Percentiles rank a stretch among this genome's conserved stretches.
These are phyloP conservation scores for Dendrobium officinale DNA, from an alignment of 106 monocot species.

Conservation along the genomic window DNA sequence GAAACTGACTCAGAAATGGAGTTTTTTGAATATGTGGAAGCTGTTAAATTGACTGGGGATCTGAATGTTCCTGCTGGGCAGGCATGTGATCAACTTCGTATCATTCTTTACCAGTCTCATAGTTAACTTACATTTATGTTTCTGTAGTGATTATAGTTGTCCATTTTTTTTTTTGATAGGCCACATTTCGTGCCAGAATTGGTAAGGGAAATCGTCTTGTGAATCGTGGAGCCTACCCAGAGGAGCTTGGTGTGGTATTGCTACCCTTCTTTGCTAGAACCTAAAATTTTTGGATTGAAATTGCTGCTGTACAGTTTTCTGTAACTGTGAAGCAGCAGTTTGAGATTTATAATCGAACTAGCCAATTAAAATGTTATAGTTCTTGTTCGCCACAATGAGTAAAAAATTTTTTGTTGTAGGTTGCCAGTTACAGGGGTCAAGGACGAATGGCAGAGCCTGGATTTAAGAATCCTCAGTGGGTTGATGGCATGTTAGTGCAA, in stretches of 20 bases:
- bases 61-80: conserved; percentile 91
- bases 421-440: conserved; percentile 76
- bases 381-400: background rate
- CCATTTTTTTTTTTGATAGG: conserved; percentile 27
- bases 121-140: conserved; percentile 2
- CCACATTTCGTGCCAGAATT: conserved; percentile 95
- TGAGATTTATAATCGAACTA: background rate
- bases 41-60: conserved; percentile 89
- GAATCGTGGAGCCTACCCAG: conserved; percentile 75
- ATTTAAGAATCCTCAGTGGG: conserved; percentile 88
- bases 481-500: conserved; percentile 79
- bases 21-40: conserved; percentile 94
- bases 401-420: conserved; percentile 26
- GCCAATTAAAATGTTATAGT: background rate
- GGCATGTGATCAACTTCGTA: conserved; percentile 29
- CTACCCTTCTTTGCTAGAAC: background rate
- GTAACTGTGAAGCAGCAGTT: background rate
- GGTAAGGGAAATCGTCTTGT: conserved; percentile 53
- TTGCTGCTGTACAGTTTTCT: background rate
- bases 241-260: conserved; percentile 91
- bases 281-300: background rate
- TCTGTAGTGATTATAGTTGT: background rate
- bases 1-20: conserved; percentile 52
- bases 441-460: conserved; percentile 90
- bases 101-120: background rate